These are phyloP conservation scores for Speleostelium caveatum DNA, from an alignment of 78 protist species.

Conservation along the genomic window DNA sequence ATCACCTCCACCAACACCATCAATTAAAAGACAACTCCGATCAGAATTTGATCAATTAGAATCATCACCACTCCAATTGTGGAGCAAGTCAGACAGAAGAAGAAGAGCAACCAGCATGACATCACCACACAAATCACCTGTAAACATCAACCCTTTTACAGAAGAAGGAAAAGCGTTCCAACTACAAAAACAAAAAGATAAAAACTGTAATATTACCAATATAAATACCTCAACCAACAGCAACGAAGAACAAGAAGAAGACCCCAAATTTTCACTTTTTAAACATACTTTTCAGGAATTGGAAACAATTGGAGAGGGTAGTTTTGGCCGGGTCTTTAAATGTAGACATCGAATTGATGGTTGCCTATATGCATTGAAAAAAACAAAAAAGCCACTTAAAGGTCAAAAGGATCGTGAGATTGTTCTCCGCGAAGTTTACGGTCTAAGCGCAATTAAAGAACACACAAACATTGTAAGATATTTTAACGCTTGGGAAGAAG, in stretches of 20 bases:
- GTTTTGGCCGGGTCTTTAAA: constrained; percentile 52
- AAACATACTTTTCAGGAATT: constrained; percentile 34
- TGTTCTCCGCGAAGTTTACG: constrained; percentile 62
- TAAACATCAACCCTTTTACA: constrained; percentile 64
- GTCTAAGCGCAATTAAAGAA: constrained; percentile 38
- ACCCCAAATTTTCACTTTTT: constrained; percentile 20
- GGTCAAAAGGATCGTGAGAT: constrained; percentile 18
- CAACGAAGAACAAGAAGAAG: background rate
- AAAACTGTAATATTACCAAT: background rate
- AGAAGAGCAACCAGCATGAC: constrained; percentile 51
- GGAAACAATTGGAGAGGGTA: constrained; percentile 67
- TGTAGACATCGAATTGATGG: constrained; percentile 76
- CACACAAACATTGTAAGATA: constrained; percentile 63
- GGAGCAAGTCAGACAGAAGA: constrained; percentile 19
- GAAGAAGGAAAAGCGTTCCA: constrained; percentile 18
- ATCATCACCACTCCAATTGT: background rate
- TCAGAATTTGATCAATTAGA: constrained; percentile 11
- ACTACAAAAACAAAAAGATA: constrained; percentile 8
- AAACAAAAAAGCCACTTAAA: constrained; percentile 45
- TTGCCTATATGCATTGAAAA: constrained; percentile 66
- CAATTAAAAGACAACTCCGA: constrained; percentile 8
- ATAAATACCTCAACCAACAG: background rate
- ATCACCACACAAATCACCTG: background rate
- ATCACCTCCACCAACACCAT: constrained; percentile 78
- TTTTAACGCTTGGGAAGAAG: constrained; percentile 78